Base-by-base conservation (phyloP, 2,329 filamentous ascomycete species). In the Diaporthe australafricana region DNA sequence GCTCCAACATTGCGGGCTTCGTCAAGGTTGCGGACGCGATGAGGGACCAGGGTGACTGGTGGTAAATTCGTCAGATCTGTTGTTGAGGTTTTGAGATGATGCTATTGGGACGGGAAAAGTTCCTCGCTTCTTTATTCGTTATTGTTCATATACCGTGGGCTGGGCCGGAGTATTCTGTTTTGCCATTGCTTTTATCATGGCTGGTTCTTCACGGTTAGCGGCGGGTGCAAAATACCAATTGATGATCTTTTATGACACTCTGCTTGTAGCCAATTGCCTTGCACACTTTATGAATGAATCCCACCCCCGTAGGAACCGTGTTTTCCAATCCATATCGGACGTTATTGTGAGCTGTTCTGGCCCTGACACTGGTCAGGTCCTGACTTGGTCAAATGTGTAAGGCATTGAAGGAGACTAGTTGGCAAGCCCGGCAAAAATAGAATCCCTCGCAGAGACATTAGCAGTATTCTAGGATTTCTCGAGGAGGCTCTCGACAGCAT, bases 21-120 rank as follows among this genome's bases (percentile, higher is more conserved):
- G 92, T 93, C 85, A 99, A 98, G 92, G 96, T 98, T 70, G 95
- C 92, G 67, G 89, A 91, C 78, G 96, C 96, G 79, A 98, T 98
- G 96, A 90, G 93, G 82, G 94, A 97, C 83, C 96, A 98, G 85
- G 96, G 96, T 79, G 96, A 98, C 84, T 98, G 95, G 96, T 98
- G 89, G 89, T 75, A 74, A 73, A 70, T 9, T 38, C 32, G 7
- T 20, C 7, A 20, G 56, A 9, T n/a, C n/a, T n/a, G 7, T 16
- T 52, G 25, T 17, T 5, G 35, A 3, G 48, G 35, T 25, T 14
- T 25, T 42, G 40, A 38, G 38, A 32, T 73, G 35, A 32, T 47
- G 52, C 56, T 22, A 45, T 16, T 50, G 55, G 53, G 53, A 60
- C 35, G 40, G 57, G 8, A 60, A 50, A 69, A 69, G 45, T 69